Evolutionary conservation across 305 asterid species (phyloP).

Genomic region (Coffea humblotiana): DNA sequence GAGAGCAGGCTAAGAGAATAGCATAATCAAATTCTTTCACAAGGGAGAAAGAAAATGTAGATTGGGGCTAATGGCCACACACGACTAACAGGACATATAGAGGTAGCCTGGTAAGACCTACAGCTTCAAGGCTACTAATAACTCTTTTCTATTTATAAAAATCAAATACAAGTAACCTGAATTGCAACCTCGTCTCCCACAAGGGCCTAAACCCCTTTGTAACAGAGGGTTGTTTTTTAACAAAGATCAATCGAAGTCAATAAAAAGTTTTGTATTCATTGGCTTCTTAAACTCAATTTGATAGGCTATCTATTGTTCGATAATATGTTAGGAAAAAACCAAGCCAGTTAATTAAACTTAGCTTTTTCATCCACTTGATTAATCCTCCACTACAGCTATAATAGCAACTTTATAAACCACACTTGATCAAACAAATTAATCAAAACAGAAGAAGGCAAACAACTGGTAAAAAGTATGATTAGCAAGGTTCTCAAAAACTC

Average conservation of each 20-base stretch:
- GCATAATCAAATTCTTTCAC: not conserved
- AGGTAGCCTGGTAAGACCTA: not conserved
- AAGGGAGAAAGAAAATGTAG: not conserved
- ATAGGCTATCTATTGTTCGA: not conserved
- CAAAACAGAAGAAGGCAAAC: not conserved
- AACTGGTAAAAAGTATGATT: not conserved
- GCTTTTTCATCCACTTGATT: not conserved
- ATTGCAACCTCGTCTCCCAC: not conserved
- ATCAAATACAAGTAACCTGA: not conserved
- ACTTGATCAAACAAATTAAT: not conserved
- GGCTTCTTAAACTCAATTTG: not conserved
- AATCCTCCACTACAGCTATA: not conserved
- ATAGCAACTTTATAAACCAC: not conserved
- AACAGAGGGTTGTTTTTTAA: not conserved
- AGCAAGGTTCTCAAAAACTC: not conserved
- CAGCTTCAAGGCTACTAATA: not conserved
- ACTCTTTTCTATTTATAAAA: not conserved
- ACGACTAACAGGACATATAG: not conserved
- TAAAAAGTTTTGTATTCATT: not conserved
- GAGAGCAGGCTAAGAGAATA: conserved; percentile 9
- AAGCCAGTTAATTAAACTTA: not conserved
- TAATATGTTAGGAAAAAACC: not conserved
- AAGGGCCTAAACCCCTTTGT: not conserved
- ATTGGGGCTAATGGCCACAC: not conserved
- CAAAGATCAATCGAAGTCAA: not conserved